These are phyloP conservation scores for Didymella pinodella DNA, from an alignment of 2,329 filamentous ascomycete genomes.

Conservation along the genomic window DNA sequence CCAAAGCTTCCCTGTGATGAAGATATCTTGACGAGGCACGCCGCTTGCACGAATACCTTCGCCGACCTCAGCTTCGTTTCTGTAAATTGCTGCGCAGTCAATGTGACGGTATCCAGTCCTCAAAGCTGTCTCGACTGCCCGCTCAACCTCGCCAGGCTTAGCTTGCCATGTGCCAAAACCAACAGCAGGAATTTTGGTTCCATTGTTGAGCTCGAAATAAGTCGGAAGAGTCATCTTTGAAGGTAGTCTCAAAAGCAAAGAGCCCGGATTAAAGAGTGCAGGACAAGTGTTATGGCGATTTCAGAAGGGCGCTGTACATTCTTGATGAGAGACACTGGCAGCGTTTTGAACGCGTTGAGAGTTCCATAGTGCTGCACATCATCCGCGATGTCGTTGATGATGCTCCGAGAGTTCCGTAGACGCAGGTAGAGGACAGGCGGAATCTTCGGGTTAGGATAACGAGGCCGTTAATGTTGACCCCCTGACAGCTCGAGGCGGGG, in stretches of 20 bases:
- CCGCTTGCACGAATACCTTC: conserved; percentile 70
- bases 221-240: conserved; percentile 33
- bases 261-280: background rate
- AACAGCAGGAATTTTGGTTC: conserved; percentile 76
- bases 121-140: conserved; percentile 73
- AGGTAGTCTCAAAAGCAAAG: background rate
- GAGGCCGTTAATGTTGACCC: background rate
- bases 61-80: conserved; percentile 78
- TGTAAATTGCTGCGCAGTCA: conserved; percentile 77
- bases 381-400: background rate
- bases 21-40: conserved; percentile 70
- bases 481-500: background rate
- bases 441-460: background rate
- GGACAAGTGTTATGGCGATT: background rate
- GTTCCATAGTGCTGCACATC: background rate
- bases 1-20: conserved; percentile 80
- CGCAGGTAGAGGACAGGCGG: background rate
- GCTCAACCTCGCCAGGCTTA: conserved; percentile 65
- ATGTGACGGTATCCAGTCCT: conserved; percentile 75
- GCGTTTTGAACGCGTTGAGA: background rate
- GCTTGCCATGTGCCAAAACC: conserved; percentile 82
- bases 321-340: background rate
- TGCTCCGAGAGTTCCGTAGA: background rate
- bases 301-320: background rate
- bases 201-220: conserved; percentile 66